phyloP scores from a whole-genome alignment of 2,329 filamentous ascomycete species.

The Fusarium tanahbumbuense region DNA sequence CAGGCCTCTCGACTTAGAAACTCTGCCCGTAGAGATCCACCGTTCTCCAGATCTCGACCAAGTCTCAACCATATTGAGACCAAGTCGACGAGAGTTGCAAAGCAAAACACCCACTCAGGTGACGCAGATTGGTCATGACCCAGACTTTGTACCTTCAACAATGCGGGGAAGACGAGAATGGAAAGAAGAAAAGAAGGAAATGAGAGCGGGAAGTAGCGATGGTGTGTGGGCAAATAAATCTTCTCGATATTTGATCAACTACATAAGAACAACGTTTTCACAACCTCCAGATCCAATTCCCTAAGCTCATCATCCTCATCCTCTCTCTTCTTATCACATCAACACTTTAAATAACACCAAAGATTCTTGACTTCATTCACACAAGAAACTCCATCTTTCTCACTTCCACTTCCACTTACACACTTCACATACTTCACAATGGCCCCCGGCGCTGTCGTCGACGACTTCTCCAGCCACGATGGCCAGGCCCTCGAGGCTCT shows the following conservation, averaged over 20 bases:
- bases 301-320: slow-evolving; percentile 29
- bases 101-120: slow-evolving; percentile 35
- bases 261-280: slow-evolving; percentile 31
- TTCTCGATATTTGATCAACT: slow-evolving; percentile 9
- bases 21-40: slow-evolving; percentile 35
- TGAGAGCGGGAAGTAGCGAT: slow-evolving; percentile 17
- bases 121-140: slow-evolving; percentile 41
- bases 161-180: slow-evolving; percentile 31
- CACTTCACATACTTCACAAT: slow-evolving; percentile 37
- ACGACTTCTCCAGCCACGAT: slow-evolving; percentile 41
- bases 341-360: not conserved
- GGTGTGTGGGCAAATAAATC: slow-evolving; percentile 14
- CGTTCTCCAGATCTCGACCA: slow-evolving; percentile 39
- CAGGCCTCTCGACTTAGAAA: slow-evolving; percentile 33
- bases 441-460: slow-evolving; percentile 43
- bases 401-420: slow-evolving; percentile 33
- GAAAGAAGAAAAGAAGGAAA: slow-evolving; percentile 3
- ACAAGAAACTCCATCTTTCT: not conserved
- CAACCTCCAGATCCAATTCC: slow-evolving; percentile 1
- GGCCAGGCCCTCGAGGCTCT: slow-evolving; percentile 58
- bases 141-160: slow-evolving; percentile 12
- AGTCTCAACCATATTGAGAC: slow-evolving; percentile 27
- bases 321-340: not conserved
- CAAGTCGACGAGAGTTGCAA: slow-evolving; percentile 35
- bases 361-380: not conserved